Evolutionary conservation across 495 filamentous ascomycete genomes (phyloP).

Genomic region (Ramalina peruviana): DNA sequence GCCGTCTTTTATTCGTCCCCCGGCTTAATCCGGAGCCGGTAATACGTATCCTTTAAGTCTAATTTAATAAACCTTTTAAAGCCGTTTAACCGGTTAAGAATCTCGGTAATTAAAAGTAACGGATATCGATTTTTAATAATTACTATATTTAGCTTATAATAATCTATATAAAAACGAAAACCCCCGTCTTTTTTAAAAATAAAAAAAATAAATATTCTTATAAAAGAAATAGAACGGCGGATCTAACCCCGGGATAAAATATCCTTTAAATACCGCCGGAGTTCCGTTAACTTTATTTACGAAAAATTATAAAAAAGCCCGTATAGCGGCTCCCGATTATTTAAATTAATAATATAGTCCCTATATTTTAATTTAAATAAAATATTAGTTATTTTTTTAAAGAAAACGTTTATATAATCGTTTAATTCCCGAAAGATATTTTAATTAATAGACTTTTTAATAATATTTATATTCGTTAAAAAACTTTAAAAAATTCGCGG

Average conservation of each 20-base stretch:
- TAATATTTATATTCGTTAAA: too few relatives aligned
- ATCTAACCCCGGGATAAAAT: too few relatives aligned
- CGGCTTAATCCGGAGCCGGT: slow-evolving; percentile 8
- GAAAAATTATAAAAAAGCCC: too few relatives aligned
- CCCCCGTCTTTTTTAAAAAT: slow-evolving; percentile 4
- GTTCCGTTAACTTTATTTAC: too few relatives aligned
- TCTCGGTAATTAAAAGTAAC: slow-evolving; percentile 9
- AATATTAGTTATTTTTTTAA: slow-evolving; percentile 1
- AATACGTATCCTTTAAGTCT: slow-evolving; percentile 12
- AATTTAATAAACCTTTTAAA: slow-evolving; percentile 12
- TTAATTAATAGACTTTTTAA: too few relatives aligned
- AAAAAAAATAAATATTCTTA: not conserved
- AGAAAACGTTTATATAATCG: not conserved
- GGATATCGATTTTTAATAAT: slow-evolving; percentile 11
- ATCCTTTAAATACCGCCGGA: too few relatives aligned
- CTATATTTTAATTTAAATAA: not conserved
- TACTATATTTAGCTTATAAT: slow-evolving; percentile 8
- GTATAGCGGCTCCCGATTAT: too few relatives aligned
- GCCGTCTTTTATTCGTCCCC: slow-evolving; percentile 13
- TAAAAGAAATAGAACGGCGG: too few relatives aligned
- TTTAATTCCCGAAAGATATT: not conserved
- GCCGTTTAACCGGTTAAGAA: not conserved
- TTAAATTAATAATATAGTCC: too few relatives aligned
- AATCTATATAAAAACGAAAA: slow-evolving; percentile 11
- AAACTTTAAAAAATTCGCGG: too few relatives aligned